Base-by-base conservation (phyloP, 2,329 filamentous ascomycete genomes). In the Hypoxylon sp. region DNA sequence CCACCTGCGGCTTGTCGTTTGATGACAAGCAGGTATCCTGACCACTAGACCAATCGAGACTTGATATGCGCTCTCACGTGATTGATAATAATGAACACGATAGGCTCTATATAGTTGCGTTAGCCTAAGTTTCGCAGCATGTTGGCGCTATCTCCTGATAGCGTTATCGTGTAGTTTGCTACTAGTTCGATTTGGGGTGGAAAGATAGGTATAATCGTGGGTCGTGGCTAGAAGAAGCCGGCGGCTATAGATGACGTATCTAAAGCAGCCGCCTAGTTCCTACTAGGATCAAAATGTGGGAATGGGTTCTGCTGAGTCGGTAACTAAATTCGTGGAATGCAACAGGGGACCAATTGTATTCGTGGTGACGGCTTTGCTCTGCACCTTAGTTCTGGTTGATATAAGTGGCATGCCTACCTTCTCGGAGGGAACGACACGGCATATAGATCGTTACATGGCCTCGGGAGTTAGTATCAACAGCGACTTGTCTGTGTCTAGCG, bases 1-100 rank as follows among this genome's bases (percentile, higher is more conserved):
- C 69, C 73, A 71, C 72, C 69, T 70, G 73, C 73, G 74, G 4
- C 27, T 56, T 47, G 53, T 12, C 16, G 1, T n/a, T 14, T 9
- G 8, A 46, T 66, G 63, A 66, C 63, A 66, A 66, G 63, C 63
- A 61, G 59, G 54, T 63, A 66, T 66, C 59, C 63, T 66, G 51
- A 63, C 63, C 63, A 62, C 63, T 65, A 65, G 58, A 65, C 63
- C 58, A 65, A 65, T 61, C 58, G 58, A 65, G 63, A 65, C 19
- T 43, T 5, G 6, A 14, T 21, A 41, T 11, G 8, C 16, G 12
- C 37, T 41, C 16, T 41, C 37, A 41, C 16, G 16, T 41, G 37
- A 41, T 41, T 19, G 16, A 34, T 34, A 7, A 3, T 11, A 16
- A 0, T n/a, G 6, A 27, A 9, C 23, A 25, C 6, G 6, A 47